These are phyloP conservation scores for Candida labiduridarum DNA, from an alignment of 1,139 yeast species.

Conservation along the genomic window DNA sequence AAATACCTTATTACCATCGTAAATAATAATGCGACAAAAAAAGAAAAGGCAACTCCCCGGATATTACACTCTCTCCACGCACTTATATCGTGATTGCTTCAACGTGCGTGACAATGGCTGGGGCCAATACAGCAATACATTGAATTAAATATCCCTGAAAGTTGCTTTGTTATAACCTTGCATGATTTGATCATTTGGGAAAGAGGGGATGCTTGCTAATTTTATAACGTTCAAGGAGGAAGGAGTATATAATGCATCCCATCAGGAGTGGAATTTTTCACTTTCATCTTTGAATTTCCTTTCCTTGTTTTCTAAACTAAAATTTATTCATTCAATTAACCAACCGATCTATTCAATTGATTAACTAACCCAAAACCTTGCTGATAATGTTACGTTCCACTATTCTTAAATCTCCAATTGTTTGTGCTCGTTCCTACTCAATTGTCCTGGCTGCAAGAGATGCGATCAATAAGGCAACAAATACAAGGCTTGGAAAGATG, in stretches of 20 bases:
- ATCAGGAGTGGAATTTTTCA: too few species aligned
- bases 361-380: too few species aligned
- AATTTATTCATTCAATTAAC: too few species aligned
- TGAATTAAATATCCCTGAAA: neutral
- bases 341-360: too few species aligned
- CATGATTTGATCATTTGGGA: constrained; percentile 1
- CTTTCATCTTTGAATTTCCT: too few species aligned
- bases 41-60: too few species aligned
- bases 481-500: constrained; percentile 17
- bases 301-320: too few species aligned
- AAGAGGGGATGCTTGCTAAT: neutral
- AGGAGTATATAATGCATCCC: neutral
- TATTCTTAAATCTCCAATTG: constrained; percentile 10
- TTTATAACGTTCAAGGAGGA: neutral
- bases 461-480: constrained; percentile 36
- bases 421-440: constrained; percentile 22
- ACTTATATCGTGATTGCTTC: too few species aligned
- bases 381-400: constrained; percentile 10
- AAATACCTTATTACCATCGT: too few species aligned
- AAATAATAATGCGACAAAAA: too few species aligned
- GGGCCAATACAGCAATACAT: neutral
- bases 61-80: too few species aligned
- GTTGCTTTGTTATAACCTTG: constrained; percentile 2
- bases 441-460: constrained; percentile 40
- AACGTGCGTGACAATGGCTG: neutral